Evolutionary conservation across 805 yeast species (phyloP), one percentile per base, ranked within the genome.

Genomic region (Wickerhamomyces xylosicus): DNA sequence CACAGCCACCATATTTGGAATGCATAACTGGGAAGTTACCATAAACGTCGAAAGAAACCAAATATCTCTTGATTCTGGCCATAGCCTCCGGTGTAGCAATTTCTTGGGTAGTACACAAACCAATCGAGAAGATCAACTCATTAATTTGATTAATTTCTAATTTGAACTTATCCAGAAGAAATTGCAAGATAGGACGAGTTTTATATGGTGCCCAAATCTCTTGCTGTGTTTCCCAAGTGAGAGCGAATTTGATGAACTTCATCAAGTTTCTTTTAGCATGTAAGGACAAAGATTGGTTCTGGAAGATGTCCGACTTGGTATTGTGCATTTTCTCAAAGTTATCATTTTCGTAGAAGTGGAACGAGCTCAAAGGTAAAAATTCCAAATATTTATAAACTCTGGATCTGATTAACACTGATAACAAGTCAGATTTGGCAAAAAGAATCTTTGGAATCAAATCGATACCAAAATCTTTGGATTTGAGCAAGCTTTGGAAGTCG

Each of bases 311-410:
- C 60, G 90, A 94, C 57, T 87, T 90, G 21, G 95, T 74, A 44
- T 82, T 82, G 25, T 87, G 72, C 54, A 89, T 73, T 57, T 85
- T 85, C 48, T 83, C 95, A 63, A 92, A 90, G 37, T 77, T 70
- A 58, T 90, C 97, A 55, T 85, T 82, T 59, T 89, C 96, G 61
- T 73, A 92, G n/a, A 95, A 85, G 59, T 92, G 97, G 64, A 90
- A 89, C 47, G 79, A 81, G 34, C 85, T 75, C 46, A 90, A 64
- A 19, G 95, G 79, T 63, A 86, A 94, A 63, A 90, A 90, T 59
- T 92, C 97, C 55, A 92, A 68, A 61, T 90, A 90, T 56, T 85
- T 79, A 57, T 85, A 85, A 17, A 92, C 97, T 45, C 95, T 74
- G 37, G 94, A 79, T 56, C 85, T 82, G 43, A 89, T 69, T 43